Base-by-base conservation (phyloP, 257 asterid genomes). In the Lithospermum erythrorhizon region DNA sequence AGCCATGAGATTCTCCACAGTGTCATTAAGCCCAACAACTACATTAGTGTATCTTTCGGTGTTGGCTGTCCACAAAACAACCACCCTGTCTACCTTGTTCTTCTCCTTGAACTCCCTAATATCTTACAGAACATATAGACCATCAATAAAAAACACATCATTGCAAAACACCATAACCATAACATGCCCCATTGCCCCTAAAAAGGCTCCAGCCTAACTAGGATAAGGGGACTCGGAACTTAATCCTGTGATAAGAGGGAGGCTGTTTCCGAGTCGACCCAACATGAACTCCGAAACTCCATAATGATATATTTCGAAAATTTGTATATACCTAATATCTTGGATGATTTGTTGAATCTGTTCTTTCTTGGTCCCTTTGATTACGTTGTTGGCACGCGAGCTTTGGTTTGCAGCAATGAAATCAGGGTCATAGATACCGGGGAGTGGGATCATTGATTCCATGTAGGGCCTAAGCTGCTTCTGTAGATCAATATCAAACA, bases 361-460 rank as follows among this genome's bases (percentile, higher is more conserved):
- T 32, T 93, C 87, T 72, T 81, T 78, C 84, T 82, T 81, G 73
- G 96, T 82, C 41, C 98, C 98, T 63, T 80, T 83, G 76, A 93
- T 86, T 63, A 84, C 68, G 66, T 86, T 80, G 84, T 93, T 78
- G 61, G 95, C 98, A 64, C 98, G 97, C 18, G 93, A 56, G 21
- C 86, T 96, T 78, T 93, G 98, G 66, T 93, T 93, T 22, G 98
- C 98, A 48, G 98, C 98, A 49, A 93, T 93, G 93, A 93, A 93
- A 83, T 93, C 98, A 24, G 98, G 78, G 54, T 84, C 81, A 74
- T 78, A 93, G 83, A 93, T 83, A 58, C 98, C 98, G 1, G 98
- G 98, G 62, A 93, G 98, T 23, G 98, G 98, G 81, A 84, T 94
- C 96, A 93, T 81, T 66, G 87, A 84, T 62, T 93, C 98, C 98